A percentile compares a stretch with the other conserved stretches of the same genome.
Conservation (phyloP, 257 asterid species). For the Perilla frutescens region DNA sequence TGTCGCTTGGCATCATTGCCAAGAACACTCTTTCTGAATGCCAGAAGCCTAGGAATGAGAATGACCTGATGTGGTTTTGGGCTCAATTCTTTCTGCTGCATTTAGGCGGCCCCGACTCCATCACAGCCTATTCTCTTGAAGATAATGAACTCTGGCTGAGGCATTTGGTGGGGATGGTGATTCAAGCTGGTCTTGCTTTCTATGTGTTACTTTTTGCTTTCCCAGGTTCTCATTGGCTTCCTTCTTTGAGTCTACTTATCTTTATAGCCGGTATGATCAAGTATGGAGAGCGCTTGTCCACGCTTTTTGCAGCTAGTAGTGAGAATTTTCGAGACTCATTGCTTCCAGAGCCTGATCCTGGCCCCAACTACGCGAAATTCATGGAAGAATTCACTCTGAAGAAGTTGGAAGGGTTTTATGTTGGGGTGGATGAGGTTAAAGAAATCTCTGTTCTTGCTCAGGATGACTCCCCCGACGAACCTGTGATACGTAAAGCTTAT, state of each 20-base stretch:
- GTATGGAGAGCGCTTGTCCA: constrained; percentile 49
- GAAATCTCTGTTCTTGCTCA: constrained; percentile 42
- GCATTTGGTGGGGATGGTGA: constrained; percentile 49
- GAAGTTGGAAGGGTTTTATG: constrained; percentile 52
- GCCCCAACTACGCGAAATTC: constrained; percentile 61
- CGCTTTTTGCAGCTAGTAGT: constrained; percentile 44
- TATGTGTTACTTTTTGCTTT: constrained; percentile 46
- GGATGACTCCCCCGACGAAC: constrained; percentile 14
- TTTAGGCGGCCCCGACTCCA: constrained; percentile 68
- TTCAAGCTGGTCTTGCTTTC: constrained; percentile 48
- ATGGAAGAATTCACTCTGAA: constrained; percentile 57
- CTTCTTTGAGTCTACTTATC: constrained; percentile 31
- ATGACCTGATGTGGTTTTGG: constrained; percentile 55
- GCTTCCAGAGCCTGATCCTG: constrained; percentile 56
- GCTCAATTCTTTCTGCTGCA: constrained; percentile 61
- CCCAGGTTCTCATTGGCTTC: constrained; percentile 47
- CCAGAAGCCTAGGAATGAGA: background rate
- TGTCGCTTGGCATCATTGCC: constrained; percentile 52
- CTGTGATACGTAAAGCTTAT: constrained; percentile 36
- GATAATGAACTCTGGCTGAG: constrained; percentile 67
- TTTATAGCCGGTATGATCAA: constrained; percentile 48
- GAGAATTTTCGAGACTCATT: constrained; percentile 49
- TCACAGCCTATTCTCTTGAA: constrained; percentile 61
- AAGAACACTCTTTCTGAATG: constrained; percentile 44
- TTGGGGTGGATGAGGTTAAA: constrained; percentile 42